Evolutionary conservation across 345 rosid species (phyloP), one percentile per base, ranked within the genome.

Genomic region (Arabis hirsuta): DNA sequence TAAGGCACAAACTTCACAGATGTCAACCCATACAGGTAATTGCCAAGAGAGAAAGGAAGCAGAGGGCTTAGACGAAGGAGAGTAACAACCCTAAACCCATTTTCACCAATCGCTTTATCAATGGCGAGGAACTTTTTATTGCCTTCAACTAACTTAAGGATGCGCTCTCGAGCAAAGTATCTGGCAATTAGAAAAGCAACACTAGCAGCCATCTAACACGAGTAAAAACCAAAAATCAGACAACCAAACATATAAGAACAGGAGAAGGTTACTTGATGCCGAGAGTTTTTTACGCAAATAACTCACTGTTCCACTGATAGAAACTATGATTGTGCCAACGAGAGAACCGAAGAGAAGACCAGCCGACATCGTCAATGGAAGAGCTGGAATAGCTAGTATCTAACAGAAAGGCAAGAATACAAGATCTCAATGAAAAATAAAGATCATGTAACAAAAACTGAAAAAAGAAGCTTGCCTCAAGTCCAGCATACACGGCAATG

Each of bases 251-350:
- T 38, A 48, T 46, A 55, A 32, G 71, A 41, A 58, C n/a, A 64
- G 13, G 13, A 13, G 32, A 51, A 45, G 6, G 39, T 46, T 55
- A 32, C 6, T 64, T 26, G 61, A 48, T 14, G 48, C 51, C 12
- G 29, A 48, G 31, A 58, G 24, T 16, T 36, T 55, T 0, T 2
- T 62, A 50, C 10, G 38, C 58, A 39, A 13, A 20, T 1, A 57
- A 77, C 96, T 84, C 72, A 95, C 99, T 14, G 96, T 91, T 82
- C 99, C 99, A 78, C 99, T 91, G 61, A 95, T 85, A n/a, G 99
- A 95, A 65, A 95, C 99, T 34, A 95, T 84, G 76, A 95, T 83
- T 58, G 99, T 91, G 78, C 99, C 99, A 71, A 85, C 66, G 4
- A 86, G 16, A 26, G 96, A 83, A 61, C 99, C 99, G 7, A 95